Evolutionary conservation across 345 rosid genomes (phyloP).

Genomic region (Streptanthus diversifolius): DNA sequence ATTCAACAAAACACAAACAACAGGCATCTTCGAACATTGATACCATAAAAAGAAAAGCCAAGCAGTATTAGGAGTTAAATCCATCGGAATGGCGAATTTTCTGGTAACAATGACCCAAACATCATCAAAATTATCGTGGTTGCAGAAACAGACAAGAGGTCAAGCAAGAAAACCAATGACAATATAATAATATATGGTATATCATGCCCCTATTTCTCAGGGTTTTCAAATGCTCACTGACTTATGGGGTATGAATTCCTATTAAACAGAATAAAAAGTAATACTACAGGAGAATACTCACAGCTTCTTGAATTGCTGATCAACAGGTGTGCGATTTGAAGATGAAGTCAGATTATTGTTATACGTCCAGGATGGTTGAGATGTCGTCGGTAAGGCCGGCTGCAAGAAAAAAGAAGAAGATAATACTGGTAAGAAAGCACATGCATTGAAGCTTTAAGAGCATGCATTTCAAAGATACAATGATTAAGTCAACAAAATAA

Average conservation of each 20-base stretch:
- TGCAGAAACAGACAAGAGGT: neutral
- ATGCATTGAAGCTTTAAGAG: neutral
- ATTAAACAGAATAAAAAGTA: neutral
- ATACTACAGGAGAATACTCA: slow-evolving; percentile 40
- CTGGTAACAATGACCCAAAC: neutral
- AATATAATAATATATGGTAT: neutral
- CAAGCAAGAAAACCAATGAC: neutral
- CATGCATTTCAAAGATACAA: neutral
- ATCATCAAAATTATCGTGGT: neutral
- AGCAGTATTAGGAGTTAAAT: neutral
- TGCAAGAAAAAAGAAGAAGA: slow-evolving; percentile 35
- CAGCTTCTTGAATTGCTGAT: slow-evolving; percentile 79
- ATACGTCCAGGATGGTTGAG: slow-evolving; percentile 57
- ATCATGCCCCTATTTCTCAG: neutral
- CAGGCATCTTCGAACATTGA: slow-evolving; percentile 3
- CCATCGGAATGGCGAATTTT: neutral
- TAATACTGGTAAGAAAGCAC: slow-evolving; percentile 8
- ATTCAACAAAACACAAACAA: neutral
- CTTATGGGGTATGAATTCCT: neutral
- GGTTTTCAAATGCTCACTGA: neutral
- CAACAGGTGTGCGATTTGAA: slow-evolving; percentile 45
- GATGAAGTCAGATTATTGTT: slow-evolving; percentile 40
- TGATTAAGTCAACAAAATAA: no score
- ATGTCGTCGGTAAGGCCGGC: slow-evolving; percentile 42
- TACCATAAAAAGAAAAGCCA: neutral